phyloP scores from a whole-genome alignment of 1,139 yeast species.

The Sugiyamaella xylanicola region DNA sequence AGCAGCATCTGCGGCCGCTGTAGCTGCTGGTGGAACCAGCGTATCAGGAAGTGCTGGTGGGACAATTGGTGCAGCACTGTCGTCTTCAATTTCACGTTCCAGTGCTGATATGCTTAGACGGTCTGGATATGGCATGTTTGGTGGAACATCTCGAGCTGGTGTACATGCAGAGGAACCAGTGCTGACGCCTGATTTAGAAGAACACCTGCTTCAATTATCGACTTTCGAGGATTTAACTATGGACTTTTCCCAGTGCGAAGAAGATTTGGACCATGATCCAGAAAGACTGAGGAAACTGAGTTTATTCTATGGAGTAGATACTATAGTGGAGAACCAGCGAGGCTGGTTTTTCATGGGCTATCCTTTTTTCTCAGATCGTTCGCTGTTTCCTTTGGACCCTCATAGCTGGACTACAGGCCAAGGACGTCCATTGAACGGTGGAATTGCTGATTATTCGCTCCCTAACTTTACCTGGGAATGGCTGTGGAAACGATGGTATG shows the following conservation, averaged over 20 bases:
- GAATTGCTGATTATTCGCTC: slow-evolving; percentile 53
- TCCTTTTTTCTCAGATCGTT: slow-evolving; percentile 58
- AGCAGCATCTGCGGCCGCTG: not conserved
- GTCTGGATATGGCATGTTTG: not conserved
- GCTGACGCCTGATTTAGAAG: slow-evolving; percentile 13
- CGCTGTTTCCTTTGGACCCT: slow-evolving; percentile 65
- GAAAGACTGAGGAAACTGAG: slow-evolving; percentile 3
- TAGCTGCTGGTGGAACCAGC: not conserved
- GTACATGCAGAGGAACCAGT: slow-evolving; percentile 2
- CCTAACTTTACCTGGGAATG: slow-evolving; percentile 73
- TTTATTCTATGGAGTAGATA: slow-evolving; percentile 30
- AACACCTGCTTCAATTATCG: slow-evolving; percentile 9
- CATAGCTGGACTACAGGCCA: slow-evolving; percentile 44
- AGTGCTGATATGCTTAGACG: not conserved
- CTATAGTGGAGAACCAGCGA: slow-evolving; percentile 64
- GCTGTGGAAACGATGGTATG: slow-evolving; percentile 74
- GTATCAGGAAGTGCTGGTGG: not conserved
- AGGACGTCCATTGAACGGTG: slow-evolving; percentile 42
- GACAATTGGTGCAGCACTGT: not conserved
- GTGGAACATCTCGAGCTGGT: not conserved
- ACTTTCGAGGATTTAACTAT: not conserved
- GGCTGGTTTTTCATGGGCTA: slow-evolving; percentile 68
- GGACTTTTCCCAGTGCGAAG: slow-evolving; percentile 7
- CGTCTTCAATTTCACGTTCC: not conserved
- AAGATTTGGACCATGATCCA: slow-evolving; percentile 14